Evolutionary conservation across 2,329 filamentous ascomycete genomes (phyloP).

Genomic region (Parafenestella ontariensis): DNA sequence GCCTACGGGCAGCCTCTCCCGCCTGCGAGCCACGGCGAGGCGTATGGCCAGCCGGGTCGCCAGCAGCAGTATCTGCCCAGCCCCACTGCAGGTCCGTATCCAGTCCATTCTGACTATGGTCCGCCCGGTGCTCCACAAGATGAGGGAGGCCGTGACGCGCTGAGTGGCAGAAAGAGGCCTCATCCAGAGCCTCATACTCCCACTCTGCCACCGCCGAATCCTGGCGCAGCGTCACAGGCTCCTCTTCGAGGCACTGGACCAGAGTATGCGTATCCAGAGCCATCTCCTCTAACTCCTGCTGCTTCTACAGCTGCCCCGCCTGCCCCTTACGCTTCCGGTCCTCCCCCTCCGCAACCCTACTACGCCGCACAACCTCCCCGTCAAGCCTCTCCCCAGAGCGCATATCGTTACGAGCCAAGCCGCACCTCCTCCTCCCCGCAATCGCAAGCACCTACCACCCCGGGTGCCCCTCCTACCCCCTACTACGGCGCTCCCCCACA

Average conservation of each 20-base stretch:
- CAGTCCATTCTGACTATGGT: slow-evolving; percentile 44
- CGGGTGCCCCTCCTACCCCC: slow-evolving; percentile 37
- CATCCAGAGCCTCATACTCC: slow-evolving; percentile 59
- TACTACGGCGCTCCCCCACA: slow-evolving; percentile 43
- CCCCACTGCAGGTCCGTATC: slow-evolving; percentile 54
- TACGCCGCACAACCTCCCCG: slow-evolving; percentile 49
- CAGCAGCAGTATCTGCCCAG: slow-evolving; percentile 55
- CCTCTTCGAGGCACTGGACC: slow-evolving; percentile 43
- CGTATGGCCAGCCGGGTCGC: slow-evolving; percentile 47
- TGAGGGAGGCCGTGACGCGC: slow-evolving; percentile 48
- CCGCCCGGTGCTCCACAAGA: slow-evolving; percentile 45
- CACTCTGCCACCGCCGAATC: slow-evolving; percentile 58
- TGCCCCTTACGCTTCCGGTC: slow-evolving; percentile 49
- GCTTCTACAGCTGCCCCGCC: slow-evolving; percentile 54
- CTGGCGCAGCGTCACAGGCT: slow-evolving; percentile 51
- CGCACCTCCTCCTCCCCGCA: slow-evolving; percentile 54
- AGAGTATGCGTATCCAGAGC: slow-evolving; percentile 54
- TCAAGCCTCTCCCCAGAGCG: slow-evolving; percentile 51
- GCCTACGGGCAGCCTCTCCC: slow-evolving; percentile 60
- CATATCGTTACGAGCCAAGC: slow-evolving; percentile 51
- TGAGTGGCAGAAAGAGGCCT: slow-evolving; percentile 55
- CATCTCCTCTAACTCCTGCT: slow-evolving; percentile 52
- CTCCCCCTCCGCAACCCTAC: slow-evolving; percentile 49
- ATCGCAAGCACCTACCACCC: slow-evolving; percentile 48
- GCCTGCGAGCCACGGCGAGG: slow-evolving; percentile 43